These are phyloP conservation scores for Cicer chorassanicum DNA, from an alignment of 306 rosid genomes.

Conservation along the genomic window DNA sequence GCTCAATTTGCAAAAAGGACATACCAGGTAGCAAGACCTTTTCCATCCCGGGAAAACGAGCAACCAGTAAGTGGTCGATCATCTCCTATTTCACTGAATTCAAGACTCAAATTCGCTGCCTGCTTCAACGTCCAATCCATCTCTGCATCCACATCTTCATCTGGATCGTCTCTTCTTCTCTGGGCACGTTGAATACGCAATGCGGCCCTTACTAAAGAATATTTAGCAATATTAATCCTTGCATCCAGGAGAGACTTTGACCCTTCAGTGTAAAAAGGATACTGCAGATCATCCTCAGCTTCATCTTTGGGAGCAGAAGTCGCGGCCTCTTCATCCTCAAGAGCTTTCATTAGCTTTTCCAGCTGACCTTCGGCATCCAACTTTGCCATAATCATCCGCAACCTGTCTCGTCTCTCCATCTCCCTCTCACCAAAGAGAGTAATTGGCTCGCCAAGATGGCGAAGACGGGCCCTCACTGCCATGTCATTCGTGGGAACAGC, in stretches of 20 bases:
- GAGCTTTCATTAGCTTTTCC: constrained; percentile 86
- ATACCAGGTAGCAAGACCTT: constrained; percentile 81
- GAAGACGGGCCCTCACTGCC: constrained; percentile 89
- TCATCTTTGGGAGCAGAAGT: constrained; percentile 67
- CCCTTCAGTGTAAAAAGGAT: constrained; percentile 91
- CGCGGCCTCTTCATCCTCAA: constrained; percentile 84
- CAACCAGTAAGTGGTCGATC: constrained; percentile 94
- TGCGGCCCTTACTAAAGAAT: constrained; percentile 69
- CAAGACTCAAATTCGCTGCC: constrained; percentile 74
- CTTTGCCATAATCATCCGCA: constrained; percentile 77
- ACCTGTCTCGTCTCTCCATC: constrained; percentile 91
- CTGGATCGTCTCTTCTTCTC: constrained; percentile 91
- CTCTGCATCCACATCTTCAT: constrained; percentile 90
- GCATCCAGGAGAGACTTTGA: constrained; percentile 70
- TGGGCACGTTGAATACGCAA: constrained; percentile 73
- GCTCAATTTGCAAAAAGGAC: constrained; percentile 23
- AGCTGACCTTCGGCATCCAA: constrained; percentile 85
- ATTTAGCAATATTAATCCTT: constrained; percentile 73
- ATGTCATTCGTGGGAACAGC: constrained; percentile 95
- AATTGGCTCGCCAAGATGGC: constrained; percentile 87
- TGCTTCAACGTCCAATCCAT: constrained; percentile 78
- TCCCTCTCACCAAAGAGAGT: constrained; percentile 92
- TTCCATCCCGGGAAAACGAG: constrained; percentile 80
- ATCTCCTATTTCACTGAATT: constrained; percentile 93
- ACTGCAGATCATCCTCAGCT: constrained; percentile 73